phyloP scores from a whole-genome alignment of 495 filamentous ascomycete species.

The Podospora comata region DNA sequence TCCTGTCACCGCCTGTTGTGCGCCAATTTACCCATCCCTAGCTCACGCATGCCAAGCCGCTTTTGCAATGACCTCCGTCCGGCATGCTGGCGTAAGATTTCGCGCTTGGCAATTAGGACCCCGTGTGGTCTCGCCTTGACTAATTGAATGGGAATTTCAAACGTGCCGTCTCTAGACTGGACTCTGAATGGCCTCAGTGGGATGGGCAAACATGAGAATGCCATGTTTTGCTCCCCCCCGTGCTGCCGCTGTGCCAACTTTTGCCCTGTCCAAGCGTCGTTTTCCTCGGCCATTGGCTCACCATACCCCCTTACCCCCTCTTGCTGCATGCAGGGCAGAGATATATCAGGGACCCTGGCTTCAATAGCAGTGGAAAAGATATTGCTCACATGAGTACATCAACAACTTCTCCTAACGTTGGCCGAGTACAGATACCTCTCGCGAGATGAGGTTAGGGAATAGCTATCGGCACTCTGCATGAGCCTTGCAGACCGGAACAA shows the following conservation, averaged over 20 bases:
- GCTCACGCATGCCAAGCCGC: not conserved
- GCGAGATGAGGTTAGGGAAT: not conserved
- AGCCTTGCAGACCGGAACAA: slow-evolving; percentile 8
- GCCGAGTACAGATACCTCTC: not conserved
- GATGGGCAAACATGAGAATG: slow-evolving; percentile 20
- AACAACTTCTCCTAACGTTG: not conserved
- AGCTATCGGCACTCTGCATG: not conserved
- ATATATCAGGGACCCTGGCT: not conserved
- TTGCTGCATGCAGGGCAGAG: slow-evolving; percentile 8
- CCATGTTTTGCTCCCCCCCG: slow-evolving; percentile 4
- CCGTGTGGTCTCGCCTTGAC: not conserved
- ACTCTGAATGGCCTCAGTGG: slow-evolving; percentile 18
- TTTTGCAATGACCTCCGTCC: not conserved
- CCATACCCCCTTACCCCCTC: not conserved
- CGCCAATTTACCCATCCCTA: not conserved
- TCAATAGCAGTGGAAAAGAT: not conserved
- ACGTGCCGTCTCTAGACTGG: not conserved
- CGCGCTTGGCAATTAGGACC: not conserved
- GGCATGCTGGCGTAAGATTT: not conserved
- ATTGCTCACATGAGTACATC: not conserved
- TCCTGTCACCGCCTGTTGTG: not conserved
- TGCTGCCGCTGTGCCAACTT: slow-evolving; percentile 25
- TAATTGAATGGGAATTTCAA: slow-evolving; percentile 8
- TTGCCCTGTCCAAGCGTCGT: slow-evolving; percentile 3
- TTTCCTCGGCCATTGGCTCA: slow-evolving; percentile 6